Conservation (phyloP, 2,329 filamentous ascomycete genomes). For the Talaromyces funiculosus region DNA sequence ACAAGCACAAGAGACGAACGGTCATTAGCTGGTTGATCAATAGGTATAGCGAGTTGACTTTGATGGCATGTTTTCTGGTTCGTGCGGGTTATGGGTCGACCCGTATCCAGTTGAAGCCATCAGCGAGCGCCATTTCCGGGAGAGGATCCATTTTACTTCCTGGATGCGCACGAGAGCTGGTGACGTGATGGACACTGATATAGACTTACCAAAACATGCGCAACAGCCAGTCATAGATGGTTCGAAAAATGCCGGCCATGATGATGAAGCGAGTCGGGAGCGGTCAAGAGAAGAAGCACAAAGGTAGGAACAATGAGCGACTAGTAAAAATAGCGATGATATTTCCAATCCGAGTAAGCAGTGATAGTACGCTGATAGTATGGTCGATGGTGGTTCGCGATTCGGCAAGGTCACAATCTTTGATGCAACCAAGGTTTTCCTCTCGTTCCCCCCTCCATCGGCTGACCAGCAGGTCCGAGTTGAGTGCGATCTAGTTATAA, state of each 20-base stretch:
- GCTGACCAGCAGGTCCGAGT: constrained; percentile 13
- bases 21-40: constrained; percentile 10
- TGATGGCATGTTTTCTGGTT: constrained; percentile 3
- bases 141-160: constrained; percentile 21
- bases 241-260: constrained; percentile 90
- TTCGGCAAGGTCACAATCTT: not conserved
- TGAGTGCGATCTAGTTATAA: constrained; percentile 4
- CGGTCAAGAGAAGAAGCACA: not conserved
- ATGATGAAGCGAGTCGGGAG: constrained; percentile 22
- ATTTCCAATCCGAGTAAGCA: not conserved
- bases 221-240: constrained; percentile 96
- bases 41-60: constrained; percentile 5
- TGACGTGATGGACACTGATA: constrained; percentile 25
- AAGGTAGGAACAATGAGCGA: constrained; percentile 7
- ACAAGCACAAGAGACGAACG: constrained; percentile 18
- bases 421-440: constrained; percentile 7
- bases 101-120: constrained; percentile 2
- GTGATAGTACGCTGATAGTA: not conserved
- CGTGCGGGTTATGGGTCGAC: constrained; percentile 29
- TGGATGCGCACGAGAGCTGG: constrained; percentile 15
- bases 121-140: constrained; percentile 19
- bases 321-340: not conserved
- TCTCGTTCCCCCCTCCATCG: constrained; percentile 4
- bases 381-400: constrained; percentile 1
- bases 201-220: constrained; percentile 85